Percentiles rank a stretch among this genome's conserved stretches.
These are phyloP conservation scores for Simmondsia chinensis DNA, from an alignment of 148 eudicot genomes.

Conservation along the genomic window DNA sequence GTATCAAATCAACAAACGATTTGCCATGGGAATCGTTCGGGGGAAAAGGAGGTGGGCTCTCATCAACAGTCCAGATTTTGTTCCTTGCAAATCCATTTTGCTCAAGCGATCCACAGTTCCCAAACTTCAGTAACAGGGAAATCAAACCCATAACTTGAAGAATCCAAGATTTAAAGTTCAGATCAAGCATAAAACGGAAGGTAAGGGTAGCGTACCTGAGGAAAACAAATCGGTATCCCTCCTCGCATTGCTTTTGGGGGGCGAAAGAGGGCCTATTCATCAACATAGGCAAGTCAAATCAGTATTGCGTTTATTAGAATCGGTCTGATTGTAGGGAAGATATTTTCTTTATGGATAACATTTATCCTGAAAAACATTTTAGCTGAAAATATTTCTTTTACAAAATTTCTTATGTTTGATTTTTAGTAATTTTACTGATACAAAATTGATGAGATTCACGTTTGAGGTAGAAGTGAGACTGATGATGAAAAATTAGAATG, in stretches of 20 bases:
- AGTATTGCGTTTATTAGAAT: too few species aligned
- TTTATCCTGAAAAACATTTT: too few species aligned
- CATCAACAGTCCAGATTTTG: conserved; percentile 63
- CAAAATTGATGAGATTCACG: too few species aligned
- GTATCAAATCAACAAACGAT: conserved; percentile 75
- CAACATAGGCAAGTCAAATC: background rate
- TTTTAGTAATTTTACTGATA: too few species aligned
- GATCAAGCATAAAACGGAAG: conserved; percentile 1
- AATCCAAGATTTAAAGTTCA: background rate
- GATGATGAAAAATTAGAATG: too few species aligned
- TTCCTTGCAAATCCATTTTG: conserved; percentile 92
- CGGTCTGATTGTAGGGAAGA: too few species aligned
- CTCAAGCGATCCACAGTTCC: conserved; percentile 70
- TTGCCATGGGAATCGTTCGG: conserved; percentile 50
- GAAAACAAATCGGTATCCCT: conserved; percentile 88
- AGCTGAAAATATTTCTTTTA: too few species aligned
- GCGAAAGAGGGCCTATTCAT: conserved; percentile 52
- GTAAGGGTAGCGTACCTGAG: conserved; percentile 56
- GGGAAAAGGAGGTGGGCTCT: conserved; percentile 60
- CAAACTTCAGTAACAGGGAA: conserved; percentile 45
- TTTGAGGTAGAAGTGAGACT: too few species aligned
- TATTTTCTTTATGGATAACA: too few species aligned
- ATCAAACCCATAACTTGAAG: background rate
- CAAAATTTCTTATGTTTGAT: too few species aligned
- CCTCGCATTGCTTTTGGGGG: conserved; percentile 85